These are phyloP conservation scores for Malus hybrid DNA, from an alignment of 331 rosid genomes.

Conservation along the genomic window DNA sequence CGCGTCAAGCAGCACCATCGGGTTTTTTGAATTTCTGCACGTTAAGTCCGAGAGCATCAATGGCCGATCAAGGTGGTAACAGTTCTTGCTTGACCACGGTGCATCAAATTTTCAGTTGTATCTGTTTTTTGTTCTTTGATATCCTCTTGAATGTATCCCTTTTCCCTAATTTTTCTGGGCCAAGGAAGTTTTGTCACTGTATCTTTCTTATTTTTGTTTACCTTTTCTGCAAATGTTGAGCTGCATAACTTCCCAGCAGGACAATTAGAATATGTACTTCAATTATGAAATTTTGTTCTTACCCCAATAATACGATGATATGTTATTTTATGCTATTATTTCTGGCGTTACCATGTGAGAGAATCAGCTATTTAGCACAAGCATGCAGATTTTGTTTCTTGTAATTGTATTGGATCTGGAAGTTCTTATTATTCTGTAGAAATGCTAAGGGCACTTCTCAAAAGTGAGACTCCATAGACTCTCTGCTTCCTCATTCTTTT, in stretches of 20 bases:
- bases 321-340: not conserved
- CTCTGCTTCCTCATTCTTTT: too few species aligned
- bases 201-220: not conserved
- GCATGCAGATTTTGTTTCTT: too few species aligned
- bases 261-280: not conserved
- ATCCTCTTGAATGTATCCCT: slow-evolving; percentile 29
- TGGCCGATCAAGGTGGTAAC: not conserved
- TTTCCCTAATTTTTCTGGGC: slow-evolving; percentile 57
- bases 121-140: slow-evolving; percentile 5
- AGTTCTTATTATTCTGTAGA: too few species aligned
- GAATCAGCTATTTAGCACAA: too few species aligned
- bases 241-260: not conserved
- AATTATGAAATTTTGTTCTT: not conserved
- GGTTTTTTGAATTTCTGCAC: not conserved
- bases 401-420: too few species aligned
- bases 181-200: slow-evolving; percentile 43
- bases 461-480: too few species aligned
- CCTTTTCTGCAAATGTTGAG: not conserved
- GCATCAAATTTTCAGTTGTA: not conserved
- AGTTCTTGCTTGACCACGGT: slow-evolving; percentile 2
- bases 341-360: too few species aligned
- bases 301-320: not conserved
- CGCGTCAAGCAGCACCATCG: not conserved
- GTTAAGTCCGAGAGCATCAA: slow-evolving; percentile 1
- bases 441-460: too few species aligned